Evolutionary conservation across 2,329 filamentous ascomycete species (phyloP).

Genomic region (Alternaria viburni): DNA sequence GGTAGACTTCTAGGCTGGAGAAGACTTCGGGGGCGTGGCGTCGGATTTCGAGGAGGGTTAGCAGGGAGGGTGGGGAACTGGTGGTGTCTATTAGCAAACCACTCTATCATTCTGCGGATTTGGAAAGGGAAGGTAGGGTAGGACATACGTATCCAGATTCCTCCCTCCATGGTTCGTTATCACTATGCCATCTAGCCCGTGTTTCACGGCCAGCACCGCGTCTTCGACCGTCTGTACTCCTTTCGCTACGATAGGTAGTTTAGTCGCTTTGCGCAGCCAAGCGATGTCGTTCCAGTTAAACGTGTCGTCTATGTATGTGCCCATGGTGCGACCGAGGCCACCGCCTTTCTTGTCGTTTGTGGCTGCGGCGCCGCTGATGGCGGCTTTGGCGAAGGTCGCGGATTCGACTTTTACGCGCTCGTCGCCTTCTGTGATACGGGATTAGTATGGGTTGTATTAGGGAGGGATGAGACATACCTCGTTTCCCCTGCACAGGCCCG

Average conservation of each 20-base stretch:
- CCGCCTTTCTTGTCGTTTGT: constrained; percentile 63
- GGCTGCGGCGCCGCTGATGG: constrained; percentile 57
- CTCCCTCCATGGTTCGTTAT: neutral
- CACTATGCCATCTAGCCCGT: constrained; percentile 10
- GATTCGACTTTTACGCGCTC: constrained; percentile 40
- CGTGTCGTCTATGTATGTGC: constrained; percentile 54
- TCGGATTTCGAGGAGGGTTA: constrained; percentile 68
- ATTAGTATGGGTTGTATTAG: no score
- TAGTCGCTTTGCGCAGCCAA: constrained; percentile 45
- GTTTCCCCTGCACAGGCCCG: constrained; percentile 31
- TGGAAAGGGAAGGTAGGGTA: neutral
- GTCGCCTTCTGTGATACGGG: constrained; percentile 17
- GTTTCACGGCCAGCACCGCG: neutral
- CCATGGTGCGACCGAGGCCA: constrained; percentile 64
- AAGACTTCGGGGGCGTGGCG: constrained; percentile 67
- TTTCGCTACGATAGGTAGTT: constrained; percentile 35
- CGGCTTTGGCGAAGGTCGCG: constrained; percentile 25
- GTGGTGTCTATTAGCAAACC: neutral
- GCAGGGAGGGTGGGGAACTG: constrained; percentile 49
- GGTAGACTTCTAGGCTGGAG: constrained; percentile 64
- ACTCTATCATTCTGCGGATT: neutral
- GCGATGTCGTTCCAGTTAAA: constrained; percentile 44
- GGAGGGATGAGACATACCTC: neutral
- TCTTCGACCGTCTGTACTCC: neutral
- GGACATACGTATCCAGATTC: neutral